These are phyloP conservation scores for Allium fistulosum DNA, from an alignment of 106 monocot species.

Conservation along the genomic window DNA sequence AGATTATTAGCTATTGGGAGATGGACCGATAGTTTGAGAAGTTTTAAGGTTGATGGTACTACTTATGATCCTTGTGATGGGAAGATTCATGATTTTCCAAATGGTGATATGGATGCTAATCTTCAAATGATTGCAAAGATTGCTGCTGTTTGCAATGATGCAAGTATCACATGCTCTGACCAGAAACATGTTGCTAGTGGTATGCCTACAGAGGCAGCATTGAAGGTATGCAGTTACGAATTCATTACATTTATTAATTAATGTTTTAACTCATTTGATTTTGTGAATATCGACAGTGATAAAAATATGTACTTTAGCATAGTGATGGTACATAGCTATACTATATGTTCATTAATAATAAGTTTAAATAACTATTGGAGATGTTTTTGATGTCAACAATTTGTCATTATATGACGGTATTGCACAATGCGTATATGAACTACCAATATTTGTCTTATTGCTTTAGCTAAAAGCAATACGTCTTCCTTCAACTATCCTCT, in stretches of 20 bases:
- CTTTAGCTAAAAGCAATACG: too few species aligned
- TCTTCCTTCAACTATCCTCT: too few species aligned
- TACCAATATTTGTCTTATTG: too few species aligned
- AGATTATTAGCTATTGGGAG: constrained; percentile 37
- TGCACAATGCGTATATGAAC: too few species aligned
- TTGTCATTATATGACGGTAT: too few species aligned
- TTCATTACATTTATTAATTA: not conserved
- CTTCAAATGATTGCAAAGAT: constrained; percentile 29
- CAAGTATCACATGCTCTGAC: constrained; percentile 13
- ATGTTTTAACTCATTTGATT: too few species aligned
- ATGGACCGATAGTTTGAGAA: constrained; percentile 10
- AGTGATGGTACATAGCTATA: too few species aligned
- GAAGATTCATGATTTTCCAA: constrained; percentile 20
- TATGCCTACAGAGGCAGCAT: constrained; percentile 30
- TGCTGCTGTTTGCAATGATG: constrained; percentile 32
- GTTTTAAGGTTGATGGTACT: constrained; percentile 34
- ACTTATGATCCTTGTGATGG: constrained; percentile 35
- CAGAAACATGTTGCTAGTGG: constrained; percentile 29
- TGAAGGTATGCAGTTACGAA: constrained; percentile 19
- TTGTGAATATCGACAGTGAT: too few species aligned
- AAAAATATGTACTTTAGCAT: too few species aligned
- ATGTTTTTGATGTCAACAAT: too few species aligned
- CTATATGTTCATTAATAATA: too few species aligned
- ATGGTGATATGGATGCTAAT: constrained; percentile 21
- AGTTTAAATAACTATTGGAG: too few species aligned